Evolutionary conservation across 2,329 filamentous ascomycete genomes (phyloP), one percentile per base, ranked within the genome.

Genomic region (Colletotrichum destructivum): DNA sequence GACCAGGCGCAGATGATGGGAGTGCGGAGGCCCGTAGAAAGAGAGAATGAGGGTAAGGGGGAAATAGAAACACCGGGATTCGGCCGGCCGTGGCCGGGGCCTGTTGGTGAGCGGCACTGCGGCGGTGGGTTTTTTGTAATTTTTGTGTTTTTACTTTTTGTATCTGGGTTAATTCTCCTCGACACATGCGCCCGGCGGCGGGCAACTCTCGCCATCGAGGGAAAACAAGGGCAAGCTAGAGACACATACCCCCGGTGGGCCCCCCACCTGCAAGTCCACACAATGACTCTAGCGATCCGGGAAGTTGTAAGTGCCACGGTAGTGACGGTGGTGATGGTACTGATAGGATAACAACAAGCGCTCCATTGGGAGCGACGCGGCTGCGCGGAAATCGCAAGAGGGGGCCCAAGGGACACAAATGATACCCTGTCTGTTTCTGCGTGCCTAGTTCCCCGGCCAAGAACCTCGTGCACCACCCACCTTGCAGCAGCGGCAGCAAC

Each of bases 291-390:
- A 12, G 9, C 31, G 1, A 21, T 18, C 12, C 4, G 13, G 35
- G 21, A 21, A 56, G 18, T 31, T 26, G 15, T 15, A 11, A 31
- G 13, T 42, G n/a, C 26, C 6, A 18, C 31, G 12, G 3, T 9
- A 21, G 26, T 23, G 47, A 46, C 16, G n/a, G 35, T 16, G 8
- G n/a, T 21, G 9, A 40, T 31, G 16, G 23, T 38, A 38, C 26
- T 68, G 57, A 59, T 63, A 68, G 44, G 69, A 57, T 54, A 71
- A 68, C 44, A 68, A 62, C 64, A 71, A 68, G 69, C 64, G 69
- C 57, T 68, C 64, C 69, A 71, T 68, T 63, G 65, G 57, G 64
- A 59, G 69, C 23, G 46, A 26, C 21, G 68, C 56, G 51, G 68
- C 57, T 67, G 63, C 56, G 46, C 38, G 26, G 42, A 40, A 26